Evolutionary conservation across 495 filamentous ascomycete species (phyloP), one percentile per base, ranked within the genome.

Genomic region (Daldinia caldariorum): DNA sequence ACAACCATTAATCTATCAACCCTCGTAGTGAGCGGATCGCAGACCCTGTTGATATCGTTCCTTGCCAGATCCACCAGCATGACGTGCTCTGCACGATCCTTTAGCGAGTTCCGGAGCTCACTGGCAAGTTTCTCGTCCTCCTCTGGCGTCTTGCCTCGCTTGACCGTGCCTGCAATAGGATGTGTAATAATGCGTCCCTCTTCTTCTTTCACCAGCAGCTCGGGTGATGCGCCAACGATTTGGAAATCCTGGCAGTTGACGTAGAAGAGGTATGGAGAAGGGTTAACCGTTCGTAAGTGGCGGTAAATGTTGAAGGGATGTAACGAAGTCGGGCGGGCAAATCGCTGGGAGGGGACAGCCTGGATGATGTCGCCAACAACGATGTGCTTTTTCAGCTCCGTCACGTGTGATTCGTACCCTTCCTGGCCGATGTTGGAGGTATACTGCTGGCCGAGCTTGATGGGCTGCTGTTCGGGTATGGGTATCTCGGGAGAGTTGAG

Each of bases 301-400:
- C 94, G 91, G 86, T 98, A 99, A 79, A 99, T 94, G 84, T 99
- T 99, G 85, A 97, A 99, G 0, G 95, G 94, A 77, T 98, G 95
- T 22, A 99, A 85, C 41, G 87, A 86, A 12, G 95, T 99, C 20
- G 94, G 92, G 13, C 95, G 87, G 0, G 94, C 91, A 74, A 97
- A 89, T 47, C 95, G 89, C 80, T 99, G 95, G 31, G 93, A 97
- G 1, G 95, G 95, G 2, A 98, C 95, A 0, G 93, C 92, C 78
- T 99, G 95, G 82, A 99, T 97, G 76, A 99, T 97, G 82, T 97
- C 92, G 55, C 95, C 95, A 53, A 87, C 86, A 70, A 85, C 83
- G 71, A 99, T 98, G 83, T 97, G 94, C 72, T 90, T 80, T 80
- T 97, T 97, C 60, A 99, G 82, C 7, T 76, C 81, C 2, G 82